phyloP scores from a whole-genome alignment of 495 filamentous ascomycete genomes.

The Xylaria castorea region DNA sequence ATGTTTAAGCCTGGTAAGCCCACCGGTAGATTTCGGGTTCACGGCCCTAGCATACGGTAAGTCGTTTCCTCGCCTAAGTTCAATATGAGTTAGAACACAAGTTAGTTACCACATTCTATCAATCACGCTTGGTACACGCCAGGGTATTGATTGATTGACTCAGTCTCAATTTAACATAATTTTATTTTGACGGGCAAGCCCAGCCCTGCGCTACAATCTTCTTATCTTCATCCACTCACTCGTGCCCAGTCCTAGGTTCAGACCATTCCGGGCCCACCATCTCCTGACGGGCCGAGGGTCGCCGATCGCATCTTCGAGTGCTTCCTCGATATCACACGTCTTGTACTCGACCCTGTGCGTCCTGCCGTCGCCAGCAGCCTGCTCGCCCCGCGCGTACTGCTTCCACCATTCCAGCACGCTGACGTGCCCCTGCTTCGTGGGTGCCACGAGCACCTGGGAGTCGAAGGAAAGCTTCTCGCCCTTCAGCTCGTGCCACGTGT shows the following conservation, averaged over 20 bases:
- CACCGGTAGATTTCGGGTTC: no score
- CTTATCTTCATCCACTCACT: conserved; percentile 88
- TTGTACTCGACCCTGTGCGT: conserved; percentile 79
- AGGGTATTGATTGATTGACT: neutral
- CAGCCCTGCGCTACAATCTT: conserved; percentile 30
- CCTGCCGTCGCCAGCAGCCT: conserved; percentile 50
- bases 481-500: conserved; percentile 78
- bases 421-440: conserved; percentile 85
- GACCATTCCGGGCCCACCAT: conserved; percentile 92
- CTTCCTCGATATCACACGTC: conserved; percentile 94
- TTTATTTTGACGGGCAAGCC: neutral
- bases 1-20: neutral
- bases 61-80: neutral
- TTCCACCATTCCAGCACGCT: conserved; percentile 94
- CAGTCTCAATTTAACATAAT: neutral
- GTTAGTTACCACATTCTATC: neutral
- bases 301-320: conserved; percentile 82
- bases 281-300: conserved; percentile 71
- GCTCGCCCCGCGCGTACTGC: conserved; percentile 64
- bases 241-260: conserved; percentile 84
- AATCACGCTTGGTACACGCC: neutral
- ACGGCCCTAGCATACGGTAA: neutral
- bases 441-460: conserved; percentile 83
- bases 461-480: conserved; percentile 87
- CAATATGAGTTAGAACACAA: neutral